Base-by-base conservation (phyloP, 148 eudicot species). In the Suaeda aralocaspica region DNA sequence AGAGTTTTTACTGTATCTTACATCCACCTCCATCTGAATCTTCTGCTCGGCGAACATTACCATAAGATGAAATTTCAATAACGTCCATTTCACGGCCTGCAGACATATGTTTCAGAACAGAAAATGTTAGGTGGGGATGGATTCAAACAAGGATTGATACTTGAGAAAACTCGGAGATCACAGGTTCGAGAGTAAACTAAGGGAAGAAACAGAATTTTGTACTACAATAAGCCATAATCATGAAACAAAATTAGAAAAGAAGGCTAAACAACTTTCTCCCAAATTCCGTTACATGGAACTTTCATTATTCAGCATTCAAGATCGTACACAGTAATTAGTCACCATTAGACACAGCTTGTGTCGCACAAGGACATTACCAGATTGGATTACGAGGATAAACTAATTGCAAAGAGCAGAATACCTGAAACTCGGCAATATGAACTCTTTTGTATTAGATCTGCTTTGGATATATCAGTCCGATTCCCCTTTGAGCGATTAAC, bases 361-460 rank as follows among this genome's bases (percentile, higher is more conserved):
- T n/a, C n/a, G n/a, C n/a, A n/a, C n/a, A n/a, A n/a, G n/a, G n/a
- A 36, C 41, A 8, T 36, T 24, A 48, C 8, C 44, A 61, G n/a
- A 14, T 16, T 21, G 4, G 34, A 6, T 63, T 34, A 52, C 6
- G 34, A 2, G 60, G 51, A 24, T 25, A 26, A 50, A 51, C 41
- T 6, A 7, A 25, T 33, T 50, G 42, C 29, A 15, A 60, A 28
- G 1, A 66, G 14, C 1, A 42, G 66, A 24, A 21, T 80, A 92
- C 98, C 98, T 84, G 94, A 85, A 77, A 93, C 96, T 72, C 92
- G 81, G 82, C 96, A 93, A 76, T 90, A 93, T 44, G 98, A 86
- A 75, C 98, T 92, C 80, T 74, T 90, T 67, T 82, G 87, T 69
- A 90, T 88, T 60, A 92, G 92, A 57, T 92, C 96, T 22, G 94